Evolutionary conservation across 306 rosid genomes (phyloP).

Genomic region (Vicia faba): DNA sequence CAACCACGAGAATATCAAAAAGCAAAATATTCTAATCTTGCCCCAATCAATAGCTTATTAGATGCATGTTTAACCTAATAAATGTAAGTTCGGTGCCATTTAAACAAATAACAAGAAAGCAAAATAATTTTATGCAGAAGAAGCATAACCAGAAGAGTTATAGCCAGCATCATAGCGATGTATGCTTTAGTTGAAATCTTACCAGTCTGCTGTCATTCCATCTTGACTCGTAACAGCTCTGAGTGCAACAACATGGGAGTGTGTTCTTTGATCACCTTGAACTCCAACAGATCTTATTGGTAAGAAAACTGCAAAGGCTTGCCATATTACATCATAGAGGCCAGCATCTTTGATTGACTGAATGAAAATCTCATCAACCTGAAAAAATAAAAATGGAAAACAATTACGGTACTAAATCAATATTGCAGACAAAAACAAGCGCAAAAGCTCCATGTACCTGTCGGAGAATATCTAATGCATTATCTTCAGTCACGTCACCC

Average conservation of each 20-base stretch:
- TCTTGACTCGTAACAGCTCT: conserved; percentile 99
- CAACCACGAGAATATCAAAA: conserved; percentile 17
- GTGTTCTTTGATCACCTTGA: conserved; percentile 96
- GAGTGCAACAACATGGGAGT: conserved; percentile 91
- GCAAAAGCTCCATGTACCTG: conserved; percentile 50
- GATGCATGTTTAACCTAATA: neutral
- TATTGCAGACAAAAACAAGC: neutral
- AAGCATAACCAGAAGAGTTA: conserved; percentile 21
- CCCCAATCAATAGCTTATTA: conserved; percentile 1
- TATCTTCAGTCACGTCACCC: conserved; percentile 85
- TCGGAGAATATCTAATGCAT: conserved; percentile 85
- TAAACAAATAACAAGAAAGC: neutral
- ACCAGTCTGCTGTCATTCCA: conserved; percentile 99
- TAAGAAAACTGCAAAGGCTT: conserved; percentile 95
- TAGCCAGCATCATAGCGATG: conserved; percentile 5
- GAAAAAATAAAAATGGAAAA: conserved; percentile 10
- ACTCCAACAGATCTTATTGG: conserved; percentile 92
- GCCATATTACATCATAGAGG: conserved; percentile 94
- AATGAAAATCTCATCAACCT: conserved; percentile 97
- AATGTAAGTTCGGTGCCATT: neutral
- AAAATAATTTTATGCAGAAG: conserved; percentile 10
- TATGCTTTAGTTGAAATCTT: conserved; percentile 36
- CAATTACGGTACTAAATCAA: conserved; percentile 19
- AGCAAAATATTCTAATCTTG: conserved; percentile 12
- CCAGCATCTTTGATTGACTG: conserved; percentile 90